These are phyloP conservation scores for Meripilus lineatus DNA, from an alignment of 1,284 basidiomycete genomes.

Conservation along the genomic window DNA sequence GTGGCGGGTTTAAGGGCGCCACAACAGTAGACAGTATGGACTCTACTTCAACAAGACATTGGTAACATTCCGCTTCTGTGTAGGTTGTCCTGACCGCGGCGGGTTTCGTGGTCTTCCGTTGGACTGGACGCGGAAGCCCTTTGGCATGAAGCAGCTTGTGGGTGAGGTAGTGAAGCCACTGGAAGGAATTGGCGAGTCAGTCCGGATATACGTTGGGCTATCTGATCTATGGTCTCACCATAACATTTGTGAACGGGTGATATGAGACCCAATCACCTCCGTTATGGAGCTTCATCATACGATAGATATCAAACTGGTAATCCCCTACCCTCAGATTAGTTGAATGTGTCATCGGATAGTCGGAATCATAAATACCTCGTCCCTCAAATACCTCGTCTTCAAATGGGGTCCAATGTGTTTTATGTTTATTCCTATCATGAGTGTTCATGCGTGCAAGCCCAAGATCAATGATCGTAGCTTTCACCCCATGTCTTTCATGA, in stretches of 20 bases:
- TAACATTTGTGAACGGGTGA: slow-evolving; percentile 81
- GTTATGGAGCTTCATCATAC: slow-evolving; percentile 72
- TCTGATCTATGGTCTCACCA: no score
- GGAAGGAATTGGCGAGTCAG: no score
- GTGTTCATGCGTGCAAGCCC: slow-evolving; percentile 84
- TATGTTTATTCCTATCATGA: slow-evolving; percentile 38
- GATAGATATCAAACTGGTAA: slow-evolving; percentile 93
- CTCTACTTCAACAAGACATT: slow-evolving; percentile 55
- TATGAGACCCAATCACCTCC: slow-evolving; percentile 66
- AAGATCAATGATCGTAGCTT: slow-evolving; percentile 89
- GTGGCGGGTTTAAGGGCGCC: slow-evolving; percentile 23
- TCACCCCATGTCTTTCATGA: slow-evolving; percentile 53
- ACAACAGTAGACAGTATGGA: slow-evolving; percentile 41
- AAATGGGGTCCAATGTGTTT: slow-evolving; percentile 69
- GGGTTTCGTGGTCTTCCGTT: slow-evolving; percentile 21
- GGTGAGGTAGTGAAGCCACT: slow-evolving; percentile 84
- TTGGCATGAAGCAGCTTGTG: slow-evolving; percentile 70
- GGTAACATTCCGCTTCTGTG: slow-evolving; percentile 56
- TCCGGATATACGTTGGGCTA: no score
- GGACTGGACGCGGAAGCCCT: slow-evolving; percentile 49
- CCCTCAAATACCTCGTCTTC: slow-evolving; percentile 83
- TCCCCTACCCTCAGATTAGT: slow-evolving; percentile 51
- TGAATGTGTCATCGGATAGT: neutral
- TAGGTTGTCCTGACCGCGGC: slow-evolving; percentile 27
- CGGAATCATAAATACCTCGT: slow-evolving; percentile 43